Base-by-base conservation (phyloP, 345 rosid genomes). In the Draba incana region DNA sequence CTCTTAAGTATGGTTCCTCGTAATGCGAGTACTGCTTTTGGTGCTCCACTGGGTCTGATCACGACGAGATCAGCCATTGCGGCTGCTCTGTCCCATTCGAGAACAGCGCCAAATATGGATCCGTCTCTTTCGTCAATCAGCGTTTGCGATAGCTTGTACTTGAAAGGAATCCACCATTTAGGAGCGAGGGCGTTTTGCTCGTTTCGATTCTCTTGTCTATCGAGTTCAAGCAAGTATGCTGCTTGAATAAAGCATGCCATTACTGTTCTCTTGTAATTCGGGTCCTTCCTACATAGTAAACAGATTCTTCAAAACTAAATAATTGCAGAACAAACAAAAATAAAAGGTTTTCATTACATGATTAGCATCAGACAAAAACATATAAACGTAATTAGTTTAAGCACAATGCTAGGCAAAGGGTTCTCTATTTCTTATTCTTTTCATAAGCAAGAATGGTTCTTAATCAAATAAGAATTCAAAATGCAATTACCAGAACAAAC, bases 201-300 rank as follows among this genome's bases (percentile, higher is more conserved):
- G 11, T 81, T 77, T 66, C 86, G 76, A 50, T 72, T 88, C 71
- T 94, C 98, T 63, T 92, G 99, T 76, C 96, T 85, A 77, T 94
- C 99, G 44, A 88, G 77, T 77, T 94, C 98, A 11, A 92, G 93
- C 64, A 94, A 68, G 81, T 94, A 92, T 4, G 91, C 96, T 41
- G 89, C 93, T 88, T 94, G 98, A 54, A 94, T 88, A 85, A 94
- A 89, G 77, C 98, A 94, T 16, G 98, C 93, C 51, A 92, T 79
- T 15, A 91, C 97, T 0, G 97, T 81, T 74, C 98, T 82, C 84
- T 88, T 94, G 78, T 94, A 86, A 77, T 92, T 94, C 10, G 88
- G 85, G 43, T 89, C 89, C 75, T 92, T 94, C 98, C 98, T 94
- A 78, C 12, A 75, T 13, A 59, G 10, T 14, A 9, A 44, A 4